Conservation (phyloP, 164 flowering plant species). For the Vitis rupestris region DNA sequence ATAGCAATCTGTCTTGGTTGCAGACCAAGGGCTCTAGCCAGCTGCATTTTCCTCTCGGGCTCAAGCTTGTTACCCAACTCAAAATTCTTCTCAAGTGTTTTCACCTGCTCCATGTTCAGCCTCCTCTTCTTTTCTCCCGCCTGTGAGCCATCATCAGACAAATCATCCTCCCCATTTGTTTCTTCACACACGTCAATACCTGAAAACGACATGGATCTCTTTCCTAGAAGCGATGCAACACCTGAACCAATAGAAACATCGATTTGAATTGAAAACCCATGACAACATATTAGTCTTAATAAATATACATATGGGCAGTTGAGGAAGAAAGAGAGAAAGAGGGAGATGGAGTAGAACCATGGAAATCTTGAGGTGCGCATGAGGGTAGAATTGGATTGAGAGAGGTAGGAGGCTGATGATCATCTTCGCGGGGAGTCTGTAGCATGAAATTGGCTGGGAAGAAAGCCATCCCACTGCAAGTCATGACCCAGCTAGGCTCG, state of each 20-base stretch:
- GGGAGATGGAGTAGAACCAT: constrained; percentile 39
- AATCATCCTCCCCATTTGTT: constrained; percentile 34
- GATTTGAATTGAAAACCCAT: neutral
- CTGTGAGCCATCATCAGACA: constrained; percentile 50
- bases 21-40: constrained; percentile 74
- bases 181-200: constrained; percentile 46
- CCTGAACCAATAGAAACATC: constrained; percentile 27
- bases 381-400: constrained; percentile 51
- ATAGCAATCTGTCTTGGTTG: constrained; percentile 89
- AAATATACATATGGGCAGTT: neutral
- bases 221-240: constrained; percentile 55
- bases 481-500: constrained; percentile 14
- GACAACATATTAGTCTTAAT: neutral
- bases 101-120: constrained; percentile 80
- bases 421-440: constrained; percentile 49
- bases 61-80: constrained; percentile 88
- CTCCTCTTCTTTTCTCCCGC: constrained; percentile 78
- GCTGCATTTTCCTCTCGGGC: constrained; percentile 88
- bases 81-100: constrained; percentile 80
- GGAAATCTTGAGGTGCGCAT: constrained; percentile 76
- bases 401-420: constrained; percentile 47
- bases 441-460: constrained; percentile 86
- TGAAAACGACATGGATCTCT: constrained; percentile 75
- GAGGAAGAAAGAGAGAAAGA: constrained; percentile 12
- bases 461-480: constrained; percentile 74